Conservation (phyloP, 2,329 filamentous ascomycete genomes). For the Neonectria hederae region DNA sequence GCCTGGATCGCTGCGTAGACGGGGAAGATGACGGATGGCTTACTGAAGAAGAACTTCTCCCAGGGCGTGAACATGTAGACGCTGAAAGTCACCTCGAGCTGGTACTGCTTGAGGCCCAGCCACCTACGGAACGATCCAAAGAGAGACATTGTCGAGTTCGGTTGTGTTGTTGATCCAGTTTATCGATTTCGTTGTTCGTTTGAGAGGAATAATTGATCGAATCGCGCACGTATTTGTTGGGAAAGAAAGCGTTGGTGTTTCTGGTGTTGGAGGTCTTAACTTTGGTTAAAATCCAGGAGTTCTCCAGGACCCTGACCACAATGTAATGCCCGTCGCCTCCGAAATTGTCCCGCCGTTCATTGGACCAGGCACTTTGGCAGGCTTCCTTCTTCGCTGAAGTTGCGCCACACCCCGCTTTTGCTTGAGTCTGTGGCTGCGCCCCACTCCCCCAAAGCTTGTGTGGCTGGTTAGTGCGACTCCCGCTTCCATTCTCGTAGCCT, state of each 20-base stretch:
- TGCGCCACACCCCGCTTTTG: slow-evolving; percentile 11
- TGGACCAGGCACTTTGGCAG: slow-evolving; percentile 9
- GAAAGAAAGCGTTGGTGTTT: slow-evolving; percentile 1
- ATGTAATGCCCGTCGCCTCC: slow-evolving; percentile 12
- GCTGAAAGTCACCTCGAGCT: slow-evolving; percentile 96
- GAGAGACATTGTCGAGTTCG: slow-evolving; percentile 45
- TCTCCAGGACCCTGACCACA: slow-evolving; percentile 4
- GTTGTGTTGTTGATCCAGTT: slow-evolving; percentile 1
- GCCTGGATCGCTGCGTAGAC: neutral
- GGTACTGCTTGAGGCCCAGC: slow-evolving; percentile 95
- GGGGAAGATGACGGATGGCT: slow-evolving; percentile 47
- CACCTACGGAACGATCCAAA: slow-evolving; percentile 75
- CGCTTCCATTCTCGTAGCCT: slow-evolving; percentile 10
- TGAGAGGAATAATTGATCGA: neutral
- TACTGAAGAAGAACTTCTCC: slow-evolving; percentile 98
- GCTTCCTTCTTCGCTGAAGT: neutral
- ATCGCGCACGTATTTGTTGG: neutral
- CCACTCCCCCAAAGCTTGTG: slow-evolving; percentile 5
- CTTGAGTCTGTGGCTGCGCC: slow-evolving; percentile 8
- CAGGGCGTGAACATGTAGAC: slow-evolving; percentile 97
- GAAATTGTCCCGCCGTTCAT: slow-evolving; percentile 23
- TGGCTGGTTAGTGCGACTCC: slow-evolving; percentile 23
- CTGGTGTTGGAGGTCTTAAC: neutral
- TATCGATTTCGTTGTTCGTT: neutral
- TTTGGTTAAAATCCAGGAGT: slow-evolving; percentile 23